phyloP scores from a whole-genome alignment of 768 basidiomycete species.

The Kockovaella imperatae region DNA sequence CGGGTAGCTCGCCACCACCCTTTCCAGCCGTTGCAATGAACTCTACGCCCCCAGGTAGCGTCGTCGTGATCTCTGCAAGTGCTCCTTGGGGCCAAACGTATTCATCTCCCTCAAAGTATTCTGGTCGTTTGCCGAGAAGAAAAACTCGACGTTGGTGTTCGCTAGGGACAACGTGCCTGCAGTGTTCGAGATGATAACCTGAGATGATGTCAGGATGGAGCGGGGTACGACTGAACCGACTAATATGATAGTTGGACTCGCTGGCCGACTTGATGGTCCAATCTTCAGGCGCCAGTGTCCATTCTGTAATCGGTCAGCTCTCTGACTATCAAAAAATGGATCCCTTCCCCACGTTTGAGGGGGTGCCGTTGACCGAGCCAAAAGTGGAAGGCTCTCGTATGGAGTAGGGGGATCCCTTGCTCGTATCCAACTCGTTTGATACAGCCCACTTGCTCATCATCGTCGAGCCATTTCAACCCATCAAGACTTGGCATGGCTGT shows the following conservation, averaged over 20 bases:
- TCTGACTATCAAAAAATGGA: too few relatives aligned
- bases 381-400: not conserved
- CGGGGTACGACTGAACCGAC: too few relatives aligned
- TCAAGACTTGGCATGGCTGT: not conserved
- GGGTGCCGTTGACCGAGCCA: not conserved
- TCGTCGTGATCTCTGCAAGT: not conserved
- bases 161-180: not conserved
- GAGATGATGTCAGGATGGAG: not conserved
- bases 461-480: not conserved
- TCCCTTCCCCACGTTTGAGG: not conserved
- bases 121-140: slow-evolving; percentile 7
- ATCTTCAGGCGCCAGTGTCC: not conserved
- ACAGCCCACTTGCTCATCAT: not conserved
- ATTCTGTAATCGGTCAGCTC: not conserved
- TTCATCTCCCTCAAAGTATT: slow-evolving; percentile 3
- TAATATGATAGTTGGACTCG: not conserved
- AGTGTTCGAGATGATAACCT: not conserved
- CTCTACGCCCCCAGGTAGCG: not conserved
- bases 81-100: not conserved
- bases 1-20: not conserved
- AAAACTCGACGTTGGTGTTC: slow-evolving; percentile 1
- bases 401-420: not conserved
- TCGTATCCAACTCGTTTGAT: not conserved
- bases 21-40: slow-evolving; percentile 4
- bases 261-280: not conserved